These are phyloP conservation scores for Yamadazyma triangularis DNA, from an alignment of 1,139 yeast genomes.

Conservation along the genomic window DNA sequence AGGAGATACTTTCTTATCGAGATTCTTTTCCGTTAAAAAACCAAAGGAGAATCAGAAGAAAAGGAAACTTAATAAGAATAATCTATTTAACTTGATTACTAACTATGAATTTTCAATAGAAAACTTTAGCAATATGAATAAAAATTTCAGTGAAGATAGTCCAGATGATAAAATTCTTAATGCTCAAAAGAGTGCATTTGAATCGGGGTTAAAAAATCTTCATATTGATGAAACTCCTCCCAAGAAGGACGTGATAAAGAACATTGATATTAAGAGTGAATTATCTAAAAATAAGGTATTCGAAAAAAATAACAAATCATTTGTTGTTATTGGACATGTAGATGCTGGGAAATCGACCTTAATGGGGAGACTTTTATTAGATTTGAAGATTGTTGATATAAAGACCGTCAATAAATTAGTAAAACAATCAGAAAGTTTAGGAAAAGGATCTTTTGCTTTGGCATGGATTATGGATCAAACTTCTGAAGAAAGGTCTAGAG, in stretches of 20 bases:
- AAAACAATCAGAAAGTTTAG: conserved; percentile 75
- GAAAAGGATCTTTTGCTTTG: conserved; percentile 89
- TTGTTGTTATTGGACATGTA: conserved; percentile 92
- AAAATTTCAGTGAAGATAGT: conserved; percentile 65
- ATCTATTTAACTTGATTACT: conserved; percentile 33
- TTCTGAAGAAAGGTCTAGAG: conserved; percentile 79
- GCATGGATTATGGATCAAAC: conserved; percentile 99
- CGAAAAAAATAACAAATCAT: conserved; percentile 62
- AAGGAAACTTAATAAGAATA: conserved; percentile 7
- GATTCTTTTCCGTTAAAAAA: background rate
- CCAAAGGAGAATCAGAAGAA: background rate
- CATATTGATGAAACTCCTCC: conserved; percentile 10
- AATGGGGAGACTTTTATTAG: conserved; percentile 84
- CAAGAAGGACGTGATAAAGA: conserved; percentile 10
- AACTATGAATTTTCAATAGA: conserved; percentile 45
- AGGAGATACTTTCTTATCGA: background rate
- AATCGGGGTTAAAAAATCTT: conserved; percentile 32
- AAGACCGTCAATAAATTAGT: conserved; percentile 72
- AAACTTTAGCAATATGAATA: conserved; percentile 39
- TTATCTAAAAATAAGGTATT: conserved; percentile 29
- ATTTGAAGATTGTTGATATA: conserved; percentile 75
- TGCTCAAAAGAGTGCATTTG: conserved; percentile 57
- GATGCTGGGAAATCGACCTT: conserved; percentile 97
- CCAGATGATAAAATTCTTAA: conserved; percentile 73
- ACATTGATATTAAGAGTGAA: conserved; percentile 39